Percentiles rank a stretch among this genome's conserved stretches.
These are phyloP conservation scores for Cyberlindnera euphorbiiphila DNA, from an alignment of 805 yeast species.

Conservation along the genomic window DNA sequence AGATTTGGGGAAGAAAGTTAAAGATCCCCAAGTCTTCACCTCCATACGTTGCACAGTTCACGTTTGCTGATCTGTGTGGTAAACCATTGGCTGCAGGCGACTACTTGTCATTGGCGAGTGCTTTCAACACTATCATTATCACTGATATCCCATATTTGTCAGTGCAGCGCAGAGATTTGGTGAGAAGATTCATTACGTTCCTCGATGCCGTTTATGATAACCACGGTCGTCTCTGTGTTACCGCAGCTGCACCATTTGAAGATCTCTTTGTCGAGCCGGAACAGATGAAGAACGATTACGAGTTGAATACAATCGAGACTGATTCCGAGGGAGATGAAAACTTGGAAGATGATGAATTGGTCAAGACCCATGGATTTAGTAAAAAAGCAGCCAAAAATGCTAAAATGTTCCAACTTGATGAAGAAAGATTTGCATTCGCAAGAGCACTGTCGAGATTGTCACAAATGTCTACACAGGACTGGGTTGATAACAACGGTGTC, in stretches of 20 bases:
- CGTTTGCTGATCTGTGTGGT: slow-evolving; percentile 85
- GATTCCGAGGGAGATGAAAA: slow-evolving; percentile 19
- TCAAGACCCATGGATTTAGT: slow-evolving; percentile 73
- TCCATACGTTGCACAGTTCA: slow-evolving; percentile 82
- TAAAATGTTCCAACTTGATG: slow-evolving; percentile 81
- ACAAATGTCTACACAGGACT: slow-evolving; percentile 90
- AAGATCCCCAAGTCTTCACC: slow-evolving; percentile 73
- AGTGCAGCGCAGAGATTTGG: slow-evolving; percentile 72
- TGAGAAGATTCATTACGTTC: slow-evolving; percentile 89
- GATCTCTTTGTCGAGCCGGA: slow-evolving; percentile 85
- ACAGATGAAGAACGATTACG: slow-evolving; percentile 37
- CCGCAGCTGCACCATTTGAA: slow-evolving; percentile 81
- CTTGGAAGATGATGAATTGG: slow-evolving; percentile 42
- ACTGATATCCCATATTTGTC: slow-evolving; percentile 91
- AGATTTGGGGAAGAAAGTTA: slow-evolving; percentile 88
- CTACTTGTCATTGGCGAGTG: slow-evolving; percentile 74
- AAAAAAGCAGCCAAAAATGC: slow-evolving; percentile 68
- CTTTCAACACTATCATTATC: slow-evolving; percentile 74
- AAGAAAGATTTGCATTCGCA: slow-evolving; percentile 95
- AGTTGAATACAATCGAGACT: slow-evolving; percentile 21
- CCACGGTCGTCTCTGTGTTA: slow-evolving; percentile 82
- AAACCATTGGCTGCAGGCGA: slow-evolving; percentile 90
- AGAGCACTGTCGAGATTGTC: slow-evolving; percentile 86
- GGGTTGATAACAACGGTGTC: slow-evolving; percentile 55
- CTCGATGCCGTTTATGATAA: slow-evolving; percentile 94